Evolutionary conservation across 176 grass and related monocot species (phyloP).

Genomic region (Rhipidocladum racemiflorum): DNA sequence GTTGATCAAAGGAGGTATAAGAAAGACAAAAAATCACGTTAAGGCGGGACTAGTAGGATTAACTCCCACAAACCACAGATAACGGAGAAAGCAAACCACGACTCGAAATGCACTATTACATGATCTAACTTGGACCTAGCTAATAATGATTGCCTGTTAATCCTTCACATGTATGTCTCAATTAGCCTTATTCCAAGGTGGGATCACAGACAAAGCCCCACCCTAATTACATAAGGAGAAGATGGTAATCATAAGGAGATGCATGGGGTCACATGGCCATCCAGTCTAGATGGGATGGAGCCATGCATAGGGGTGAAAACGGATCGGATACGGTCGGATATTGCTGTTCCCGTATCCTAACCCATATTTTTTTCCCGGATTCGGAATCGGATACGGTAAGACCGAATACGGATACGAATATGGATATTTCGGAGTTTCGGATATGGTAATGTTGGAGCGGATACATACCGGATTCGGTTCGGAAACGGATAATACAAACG

Average conservation of each 20-base stretch:
- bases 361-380: too few relatives aligned
- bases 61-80: background rate
- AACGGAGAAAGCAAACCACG: background rate
- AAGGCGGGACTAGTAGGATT: background rate
- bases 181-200: slow-evolving; percentile 21
- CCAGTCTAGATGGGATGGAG: too few relatives aligned
- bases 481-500: too few relatives aligned
- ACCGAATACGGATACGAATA: too few relatives aligned
- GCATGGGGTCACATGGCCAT: background rate
- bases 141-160: background rate
- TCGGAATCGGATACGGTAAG: too few relatives aligned
- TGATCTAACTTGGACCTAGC: background rate
- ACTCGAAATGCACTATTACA: background rate
- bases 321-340: too few relatives aligned
- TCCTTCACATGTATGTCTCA: slow-evolving; percentile 14
- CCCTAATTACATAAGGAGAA: background rate
- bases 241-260: slow-evolving; percentile 1
- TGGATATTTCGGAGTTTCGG: too few relatives aligned
- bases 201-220: slow-evolving; percentile 16
- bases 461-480: too few relatives aligned
- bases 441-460: too few relatives aligned
- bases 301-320: too few relatives aligned
- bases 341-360: too few relatives aligned
- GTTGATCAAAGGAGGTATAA: too few relatives aligned
- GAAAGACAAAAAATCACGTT: background rate